Evolutionary conservation across 2,329 filamentous ascomycete species (phyloP), one percentile per base, ranked within the genome.

Genomic region (Xylariaceae sp.): DNA sequence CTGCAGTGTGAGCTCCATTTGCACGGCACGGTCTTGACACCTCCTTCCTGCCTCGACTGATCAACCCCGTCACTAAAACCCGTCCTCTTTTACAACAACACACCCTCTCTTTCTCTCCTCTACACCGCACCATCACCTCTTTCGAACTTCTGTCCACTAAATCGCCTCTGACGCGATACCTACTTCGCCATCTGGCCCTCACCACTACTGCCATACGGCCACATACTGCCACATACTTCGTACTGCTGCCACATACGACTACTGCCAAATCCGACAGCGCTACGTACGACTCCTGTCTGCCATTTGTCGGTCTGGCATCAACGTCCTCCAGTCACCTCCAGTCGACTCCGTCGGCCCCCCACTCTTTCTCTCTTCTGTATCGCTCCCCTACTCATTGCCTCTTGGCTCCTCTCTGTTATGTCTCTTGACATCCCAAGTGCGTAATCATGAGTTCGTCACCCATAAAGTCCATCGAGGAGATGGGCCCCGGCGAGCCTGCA

Each of bases 401-500:
- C 37, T 63, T 61, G 66, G 58, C 55, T 55, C 23, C 23, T 62
- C 49, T 67, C 61, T 70, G 64, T 56, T 67, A 69, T 70, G 68
- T 59, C 59, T 65, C 52, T 66, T 62, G 59, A 58, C 60, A 47
- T 52, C 53, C 58, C 56, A 58, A 56, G 50, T 56, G 52, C 54
- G 53, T 42, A 55, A 70, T 56, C 54, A 72, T 72, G 69, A 67
- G 58, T 48, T 68, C 68, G 15, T 68, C 69, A 51, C 67, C 69
- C 53, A 52, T 66, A 51, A 71, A 68, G 63, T 64, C 58, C 53
- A 57, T 65, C 60, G 69, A 68, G 45, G 63, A 64, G 47, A 54
- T 72, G 74, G 56, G 75, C 74, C 51, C 75, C 74, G 61, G 67
- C 45, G 74, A 76, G 62, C 74, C 74, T 34, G 67, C 70, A 47